Percentiles rank a stretch among this genome's conserved stretches.
These are phyloP conservation scores for Uronychia setigera DNA, from an alignment of 73 alveolate genomes.

Conservation along the genomic window DNA sequence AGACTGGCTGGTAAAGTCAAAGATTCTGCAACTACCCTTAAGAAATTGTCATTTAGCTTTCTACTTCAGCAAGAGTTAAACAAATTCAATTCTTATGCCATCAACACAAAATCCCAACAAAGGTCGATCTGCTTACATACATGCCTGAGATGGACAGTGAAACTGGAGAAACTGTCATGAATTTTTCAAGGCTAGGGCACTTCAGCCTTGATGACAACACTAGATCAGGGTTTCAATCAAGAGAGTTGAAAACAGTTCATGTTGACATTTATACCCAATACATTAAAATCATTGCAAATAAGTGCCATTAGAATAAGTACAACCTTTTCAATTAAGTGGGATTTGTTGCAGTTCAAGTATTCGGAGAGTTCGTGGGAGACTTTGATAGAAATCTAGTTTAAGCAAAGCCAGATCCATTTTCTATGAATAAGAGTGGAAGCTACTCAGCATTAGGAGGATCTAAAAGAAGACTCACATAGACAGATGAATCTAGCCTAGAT, in stretches of 20 bases:
- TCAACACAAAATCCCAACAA: slow-evolving; percentile 81
- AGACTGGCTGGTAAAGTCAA: slow-evolving; percentile 89
- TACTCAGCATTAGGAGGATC: slow-evolving; percentile 51
- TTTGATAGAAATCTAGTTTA: slow-evolving; percentile 41
- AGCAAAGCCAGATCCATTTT: neutral
- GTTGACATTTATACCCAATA: slow-evolving; percentile 43
- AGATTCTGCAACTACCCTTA: slow-evolving; percentile 86
- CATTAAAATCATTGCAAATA: slow-evolving; percentile 71
- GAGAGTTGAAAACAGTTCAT: slow-evolving; percentile 12
- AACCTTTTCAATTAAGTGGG: slow-evolving; percentile 83
- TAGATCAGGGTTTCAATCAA: slow-evolving; percentile 26
- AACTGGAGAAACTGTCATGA: neutral
- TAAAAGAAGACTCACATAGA: slow-evolving; percentile 43
- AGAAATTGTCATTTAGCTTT: slow-evolving; percentile 76
- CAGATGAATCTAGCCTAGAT: slow-evolving; percentile 66
- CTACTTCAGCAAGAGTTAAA: slow-evolving; percentile 70
- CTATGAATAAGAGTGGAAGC: too few relatives aligned
- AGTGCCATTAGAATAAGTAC: slow-evolving; percentile 61
- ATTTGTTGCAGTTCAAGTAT: slow-evolving; percentile 70
- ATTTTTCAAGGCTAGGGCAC: slow-evolving; percentile 3
- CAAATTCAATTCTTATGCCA: slow-evolving; percentile 76
- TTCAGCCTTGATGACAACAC: slow-evolving; percentile 3
- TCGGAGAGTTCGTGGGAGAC: slow-evolving; percentile 73
- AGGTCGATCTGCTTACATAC: slow-evolving; percentile 68
- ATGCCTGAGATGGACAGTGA: slow-evolving; percentile 61